phyloP scores from a whole-genome alignment of 2,329 filamentous ascomycete species.

The Exophiala xenobiotica region DNA sequence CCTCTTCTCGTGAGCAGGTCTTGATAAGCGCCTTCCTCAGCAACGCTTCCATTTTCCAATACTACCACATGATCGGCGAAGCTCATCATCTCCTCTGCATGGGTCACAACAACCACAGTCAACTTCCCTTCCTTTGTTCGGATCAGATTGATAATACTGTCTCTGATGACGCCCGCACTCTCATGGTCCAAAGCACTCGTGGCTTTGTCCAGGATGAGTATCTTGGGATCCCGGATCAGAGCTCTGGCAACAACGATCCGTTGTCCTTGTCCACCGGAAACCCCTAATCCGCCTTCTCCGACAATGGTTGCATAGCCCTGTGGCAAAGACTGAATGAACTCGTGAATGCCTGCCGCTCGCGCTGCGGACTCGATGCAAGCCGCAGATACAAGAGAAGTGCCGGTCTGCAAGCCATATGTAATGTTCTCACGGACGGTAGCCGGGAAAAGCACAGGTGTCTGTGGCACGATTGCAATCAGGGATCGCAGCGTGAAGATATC shows the following conservation, averaged over 20 bases:
- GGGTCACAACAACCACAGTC: slow-evolving; percentile 79
- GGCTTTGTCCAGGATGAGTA: slow-evolving; percentile 83
- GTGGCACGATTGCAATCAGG: slow-evolving; percentile 59
- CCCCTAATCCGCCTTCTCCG: slow-evolving; percentile 64
- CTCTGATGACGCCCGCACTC: slow-evolving; percentile 63
- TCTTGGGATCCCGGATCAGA: slow-evolving; percentile 65
- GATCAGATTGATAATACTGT: slow-evolving; percentile 51
- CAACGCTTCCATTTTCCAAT: slow-evolving; percentile 63
- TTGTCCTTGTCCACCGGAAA: slow-evolving; percentile 83
- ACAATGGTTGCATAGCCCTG: slow-evolving; percentile 69
- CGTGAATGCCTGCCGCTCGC: slow-evolving; percentile 63
- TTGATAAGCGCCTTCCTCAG: slow-evolving; percentile 68
- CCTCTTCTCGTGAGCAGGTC: slow-evolving; percentile 53
- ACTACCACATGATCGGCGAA: slow-evolving; percentile 73
- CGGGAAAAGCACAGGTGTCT: slow-evolving; percentile 62
- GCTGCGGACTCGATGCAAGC: slow-evolving; percentile 53
- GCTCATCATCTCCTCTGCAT: slow-evolving; percentile 81
- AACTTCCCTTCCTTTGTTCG: slow-evolving; percentile 43
- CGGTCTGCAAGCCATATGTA: slow-evolving; percentile 66
- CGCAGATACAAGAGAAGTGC: slow-evolving; percentile 51
- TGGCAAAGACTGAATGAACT: slow-evolving; percentile 72
- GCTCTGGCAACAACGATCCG: slow-evolving; percentile 78
- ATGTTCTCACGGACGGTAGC: slow-evolving; percentile 57
- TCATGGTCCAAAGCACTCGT: slow-evolving; percentile 76
- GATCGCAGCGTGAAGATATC: slow-evolving; percentile 62